A percentile compares a stretch with the other conserved stretches of the same genome.
These are phyloP conservation scores for Setaria viridis DNA, from an alignment of 202 grass and related monocot species.

Conservation along the genomic window DNA sequence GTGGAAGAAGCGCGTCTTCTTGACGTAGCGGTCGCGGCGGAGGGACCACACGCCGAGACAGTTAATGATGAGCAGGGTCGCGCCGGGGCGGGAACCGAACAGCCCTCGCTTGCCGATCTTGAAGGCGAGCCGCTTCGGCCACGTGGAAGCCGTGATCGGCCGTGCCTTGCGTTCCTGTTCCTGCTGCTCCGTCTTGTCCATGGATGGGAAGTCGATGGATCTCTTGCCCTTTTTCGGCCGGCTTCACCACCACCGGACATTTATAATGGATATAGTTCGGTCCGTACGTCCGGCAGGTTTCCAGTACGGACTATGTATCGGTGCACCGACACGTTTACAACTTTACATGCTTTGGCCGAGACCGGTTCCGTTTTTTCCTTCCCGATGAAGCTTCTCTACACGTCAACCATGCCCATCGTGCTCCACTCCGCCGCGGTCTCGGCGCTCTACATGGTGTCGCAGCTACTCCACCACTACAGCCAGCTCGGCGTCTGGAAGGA, in stretches of 20 bases:
- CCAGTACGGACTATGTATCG: too few relatives aligned
- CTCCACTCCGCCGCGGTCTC: conserved; percentile 15
- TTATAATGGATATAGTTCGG: too few relatives aligned
- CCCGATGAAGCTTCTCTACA: conserved; percentile 27
- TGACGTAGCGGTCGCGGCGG: neutral
- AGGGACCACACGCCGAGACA: neutral
- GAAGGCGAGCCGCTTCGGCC: neutral
- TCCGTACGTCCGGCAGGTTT: too few relatives aligned
- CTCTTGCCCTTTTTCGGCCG: neutral
- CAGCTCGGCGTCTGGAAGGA: neutral
- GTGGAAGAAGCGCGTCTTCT: neutral
- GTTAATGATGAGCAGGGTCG: neutral
- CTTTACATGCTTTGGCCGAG: too few relatives aligned
- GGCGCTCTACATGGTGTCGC: neutral
- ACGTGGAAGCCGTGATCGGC: neutral
- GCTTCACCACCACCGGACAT: too few relatives aligned
- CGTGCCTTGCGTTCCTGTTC: neutral
- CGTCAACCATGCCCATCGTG: neutral
- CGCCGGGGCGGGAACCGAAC: too few relatives aligned
- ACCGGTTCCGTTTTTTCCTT: too few relatives aligned
- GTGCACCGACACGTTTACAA: too few relatives aligned
- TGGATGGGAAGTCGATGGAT: neutral
- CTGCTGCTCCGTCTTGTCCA: neutral
- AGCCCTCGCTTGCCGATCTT: neutral
- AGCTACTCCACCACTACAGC: conserved; percentile 26